phyloP scores from a whole-genome alignment of 2,329 filamentous ascomycete genomes.

The Lecanicillium sp. region DNA sequence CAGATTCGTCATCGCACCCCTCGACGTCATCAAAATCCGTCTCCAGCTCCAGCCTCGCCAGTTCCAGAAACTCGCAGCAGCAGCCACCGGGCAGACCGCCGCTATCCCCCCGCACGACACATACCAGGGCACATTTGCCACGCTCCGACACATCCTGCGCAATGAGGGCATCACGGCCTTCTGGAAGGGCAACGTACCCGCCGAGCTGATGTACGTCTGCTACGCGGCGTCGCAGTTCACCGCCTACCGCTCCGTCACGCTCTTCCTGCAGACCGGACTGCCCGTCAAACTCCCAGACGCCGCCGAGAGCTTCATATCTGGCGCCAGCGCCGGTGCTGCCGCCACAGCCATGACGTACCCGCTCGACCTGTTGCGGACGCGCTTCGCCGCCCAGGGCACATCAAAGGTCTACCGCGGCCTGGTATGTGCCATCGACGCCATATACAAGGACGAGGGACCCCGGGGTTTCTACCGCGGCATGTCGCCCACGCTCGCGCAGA shows the following conservation, averaged over 20 bases:
- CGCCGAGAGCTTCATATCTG: constrained; percentile 76
- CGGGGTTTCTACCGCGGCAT: constrained; percentile 85
- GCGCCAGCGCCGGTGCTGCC: constrained; percentile 73
- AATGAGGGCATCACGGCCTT: constrained; percentile 80
- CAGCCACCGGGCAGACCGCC: constrained; percentile 28
- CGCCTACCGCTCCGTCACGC: constrained; percentile 69
- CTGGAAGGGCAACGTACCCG: constrained; percentile 97
- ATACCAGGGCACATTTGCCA: constrained; percentile 72
- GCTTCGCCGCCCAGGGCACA: constrained; percentile 88
- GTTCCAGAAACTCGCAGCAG: constrained; percentile 62
- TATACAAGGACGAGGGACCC: constrained; percentile 66
- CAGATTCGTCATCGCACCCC: constrained; percentile 87
- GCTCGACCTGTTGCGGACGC: constrained; percentile 83
- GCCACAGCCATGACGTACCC: constrained; percentile 87
- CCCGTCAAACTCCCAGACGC: constrained; percentile 50
- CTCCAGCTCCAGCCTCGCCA: constrained; percentile 90
- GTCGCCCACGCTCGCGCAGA: constrained; percentile 74
- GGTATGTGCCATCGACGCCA: constrained; percentile 61
- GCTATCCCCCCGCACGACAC: constrained; percentile 35
- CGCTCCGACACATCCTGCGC: constrained; percentile 67
- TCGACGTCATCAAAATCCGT: constrained; percentile 97
- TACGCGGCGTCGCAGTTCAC: constrained; percentile 90
- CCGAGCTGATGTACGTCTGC: constrained; percentile 87
- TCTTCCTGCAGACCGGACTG: constrained; percentile 53
- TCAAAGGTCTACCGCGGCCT: constrained; percentile 73